Evolutionary conservation across 2,329 filamentous ascomycete genomes (phyloP), one percentile per base, ranked within the genome.

Genomic region (Arachnopeziza araneosa): DNA sequence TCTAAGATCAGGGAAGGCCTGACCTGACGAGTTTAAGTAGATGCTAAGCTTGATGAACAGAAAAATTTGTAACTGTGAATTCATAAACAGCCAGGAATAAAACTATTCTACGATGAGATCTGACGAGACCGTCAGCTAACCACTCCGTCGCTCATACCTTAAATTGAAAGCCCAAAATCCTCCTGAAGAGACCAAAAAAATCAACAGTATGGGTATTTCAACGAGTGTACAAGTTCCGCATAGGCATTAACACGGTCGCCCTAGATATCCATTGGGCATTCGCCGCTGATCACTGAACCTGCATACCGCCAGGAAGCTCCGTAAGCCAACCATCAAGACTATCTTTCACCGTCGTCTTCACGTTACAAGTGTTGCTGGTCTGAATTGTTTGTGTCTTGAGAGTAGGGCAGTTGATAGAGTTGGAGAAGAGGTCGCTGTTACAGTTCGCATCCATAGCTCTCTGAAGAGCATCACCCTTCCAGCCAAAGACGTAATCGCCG

Each of bases 401-500:
- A 26, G 68, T 66, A 32, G 74, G 64, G 68, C 79, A 78, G 75
- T 80, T 76, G 54, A 78, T 58, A 14, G 32, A 12, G 44, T 58
- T 58, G 5, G 10, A 63, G 68, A 79, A 77, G 7, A 58, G 51
- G 76, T 80, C 76, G 54, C 78, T 75, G 68, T 77, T 78, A 72
- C 77, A 79, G 63, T 64, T 66, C 64, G 74, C 74, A 70, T 79
- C 76, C 77, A 79, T 78, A 66, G 77, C 77, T 70, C 51, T 56
- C 26, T 57, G 55, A n/a, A 60, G 44, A 51, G 53, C 44, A 49
- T 57, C 55, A 4, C 55, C 76, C 68, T 80, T 76, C 78, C 78
- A 80, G 62, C 78, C 78, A 66, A 80, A 80, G 62, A 80, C 69
- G 68, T 81, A 81, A 69, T 81, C 79, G 23, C 78, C 78, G 69